Percentiles rank a stretch among this genome's conserved stretches.
Conservation (phyloP, 2,329 filamentous ascomycete species). For the Monosporascus sp. region DNA sequence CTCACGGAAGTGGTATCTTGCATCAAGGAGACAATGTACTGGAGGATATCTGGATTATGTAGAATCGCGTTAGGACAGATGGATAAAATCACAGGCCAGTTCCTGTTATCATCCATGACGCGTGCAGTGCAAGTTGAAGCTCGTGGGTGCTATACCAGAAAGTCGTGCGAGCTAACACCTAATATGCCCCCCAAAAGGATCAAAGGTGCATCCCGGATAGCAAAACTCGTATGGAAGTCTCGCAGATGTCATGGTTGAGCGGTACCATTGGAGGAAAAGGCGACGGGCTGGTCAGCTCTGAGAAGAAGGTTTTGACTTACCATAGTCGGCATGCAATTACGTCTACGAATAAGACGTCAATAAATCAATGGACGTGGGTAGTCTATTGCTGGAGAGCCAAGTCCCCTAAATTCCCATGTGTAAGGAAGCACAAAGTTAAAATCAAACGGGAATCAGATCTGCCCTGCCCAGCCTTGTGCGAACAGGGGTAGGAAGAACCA, state of each 20-base stretch:
- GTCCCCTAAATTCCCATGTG: neutral
- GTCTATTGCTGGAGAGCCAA: neutral
- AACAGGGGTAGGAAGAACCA: neutral
- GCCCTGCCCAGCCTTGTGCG: neutral
- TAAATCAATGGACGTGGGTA: no score
- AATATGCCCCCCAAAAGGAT: neutral
- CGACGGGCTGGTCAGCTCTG: no score
- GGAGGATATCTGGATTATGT: no score
- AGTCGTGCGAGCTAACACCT: neutral
- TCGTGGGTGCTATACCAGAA: neutral
- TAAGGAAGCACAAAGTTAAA: neutral
- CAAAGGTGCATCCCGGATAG: neutral
- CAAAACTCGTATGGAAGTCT: neutral
- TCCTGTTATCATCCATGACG: neutral
- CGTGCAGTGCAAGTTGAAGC: neutral
- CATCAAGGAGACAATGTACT: no score
- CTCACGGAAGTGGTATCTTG: no score
- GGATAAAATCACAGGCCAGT: neutral
- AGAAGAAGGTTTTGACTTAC: no score
- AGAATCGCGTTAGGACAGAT: neutral
- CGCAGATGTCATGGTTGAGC: neutral
- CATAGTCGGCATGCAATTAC: no score
- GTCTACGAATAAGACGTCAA: no score
- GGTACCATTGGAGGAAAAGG: neutral
- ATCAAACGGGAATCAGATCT: neutral